Evolutionary conservation across 257 asterid species (phyloP).

Genomic region (Nicotiana benthamiana): DNA sequence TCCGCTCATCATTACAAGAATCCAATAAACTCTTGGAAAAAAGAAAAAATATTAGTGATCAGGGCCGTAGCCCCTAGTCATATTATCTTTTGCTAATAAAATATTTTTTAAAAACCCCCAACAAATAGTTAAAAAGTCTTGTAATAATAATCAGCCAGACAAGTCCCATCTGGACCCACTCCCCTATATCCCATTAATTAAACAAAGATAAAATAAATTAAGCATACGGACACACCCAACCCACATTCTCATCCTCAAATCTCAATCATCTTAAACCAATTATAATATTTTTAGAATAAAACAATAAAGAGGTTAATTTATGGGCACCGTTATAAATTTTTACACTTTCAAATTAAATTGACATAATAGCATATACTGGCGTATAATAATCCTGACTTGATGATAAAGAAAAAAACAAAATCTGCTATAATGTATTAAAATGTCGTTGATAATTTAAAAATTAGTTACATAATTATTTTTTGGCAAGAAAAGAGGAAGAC

Average conservation of each 20-base stretch:
- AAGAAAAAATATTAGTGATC: not conserved
- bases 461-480: not conserved
- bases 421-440: not conserved
- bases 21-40: not conserved
- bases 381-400: not conserved
- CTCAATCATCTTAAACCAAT: constrained; percentile 16
- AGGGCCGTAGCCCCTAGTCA: constrained; percentile 20
- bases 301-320: not conserved
- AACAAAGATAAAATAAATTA: constrained; percentile 7
- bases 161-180: constrained; percentile 44
- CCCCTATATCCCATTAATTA: constrained; percentile 11
- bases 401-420: not conserved
- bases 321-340: not conserved
- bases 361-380: not conserved
- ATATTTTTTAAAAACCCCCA: not conserved
- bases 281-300: constrained; percentile 4
- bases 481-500: constrained; percentile 10
- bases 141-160: constrained; percentile 22
- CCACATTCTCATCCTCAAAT: constrained; percentile 24
- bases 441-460: not conserved
- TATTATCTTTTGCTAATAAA: constrained; percentile 16
- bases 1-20: constrained; percentile 6
- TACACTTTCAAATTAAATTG: not conserved
- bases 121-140: not conserved
- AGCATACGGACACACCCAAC: constrained; percentile 18